Conservation (phyloP, 768 basidiomycete species). For the Paxillus ammoniavirescens region DNA sequence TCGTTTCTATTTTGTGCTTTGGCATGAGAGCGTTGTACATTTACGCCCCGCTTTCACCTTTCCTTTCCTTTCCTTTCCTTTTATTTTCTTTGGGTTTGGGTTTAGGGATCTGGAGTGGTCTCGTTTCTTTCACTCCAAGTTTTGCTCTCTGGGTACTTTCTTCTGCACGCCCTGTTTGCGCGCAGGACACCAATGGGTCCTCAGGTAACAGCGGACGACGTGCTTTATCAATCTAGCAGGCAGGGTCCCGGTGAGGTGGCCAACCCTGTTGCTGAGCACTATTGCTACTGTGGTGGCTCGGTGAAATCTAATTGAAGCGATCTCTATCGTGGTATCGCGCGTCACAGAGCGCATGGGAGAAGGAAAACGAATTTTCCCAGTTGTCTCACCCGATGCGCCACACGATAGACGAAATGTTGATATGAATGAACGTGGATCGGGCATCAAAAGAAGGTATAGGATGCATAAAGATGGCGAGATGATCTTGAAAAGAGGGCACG, state of each 20-base stretch:
- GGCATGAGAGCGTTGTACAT: not conserved
- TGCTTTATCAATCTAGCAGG: too few relatives aligned
- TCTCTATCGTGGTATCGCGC: not conserved
- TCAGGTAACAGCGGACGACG: too few relatives aligned
- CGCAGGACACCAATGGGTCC: too few relatives aligned
- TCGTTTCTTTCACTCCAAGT: too few relatives aligned
- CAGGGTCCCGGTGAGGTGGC: too few relatives aligned
- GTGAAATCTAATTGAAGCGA: too few relatives aligned
- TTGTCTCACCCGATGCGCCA: not conserved
- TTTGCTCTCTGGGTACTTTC: not conserved
- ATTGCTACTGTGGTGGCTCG: too few relatives aligned
- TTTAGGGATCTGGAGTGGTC: too few relatives aligned
- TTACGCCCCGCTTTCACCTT: not conserved
- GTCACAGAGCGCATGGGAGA: not conserved
- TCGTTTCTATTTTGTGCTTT: too few relatives aligned
- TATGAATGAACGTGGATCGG: not conserved
- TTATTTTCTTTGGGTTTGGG: not conserved
- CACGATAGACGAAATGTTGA: not conserved
- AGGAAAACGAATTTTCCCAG: too few relatives aligned
- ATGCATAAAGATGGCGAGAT: not conserved
- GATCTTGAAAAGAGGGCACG: slow-evolving; percentile 4
- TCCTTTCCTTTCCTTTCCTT: not conserved
- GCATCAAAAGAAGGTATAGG: not conserved
- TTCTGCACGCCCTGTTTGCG: too few relatives aligned
- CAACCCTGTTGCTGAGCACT: too few relatives aligned